Conservation (phyloP, 352 stramenopile species). For the Pythium coloratum region DNA sequence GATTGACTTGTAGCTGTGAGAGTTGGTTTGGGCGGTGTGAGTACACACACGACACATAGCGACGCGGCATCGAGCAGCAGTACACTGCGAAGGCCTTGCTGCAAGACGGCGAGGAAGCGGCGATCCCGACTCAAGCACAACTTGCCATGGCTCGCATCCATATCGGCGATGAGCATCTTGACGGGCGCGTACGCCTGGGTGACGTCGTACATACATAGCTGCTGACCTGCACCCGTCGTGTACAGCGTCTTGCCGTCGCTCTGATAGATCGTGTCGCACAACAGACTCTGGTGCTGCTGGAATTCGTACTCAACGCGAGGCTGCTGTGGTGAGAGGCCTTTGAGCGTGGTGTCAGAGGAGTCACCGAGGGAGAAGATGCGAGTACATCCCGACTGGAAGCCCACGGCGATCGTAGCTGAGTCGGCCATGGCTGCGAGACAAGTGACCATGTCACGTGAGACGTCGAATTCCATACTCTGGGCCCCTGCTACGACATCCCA, state of each 20-base stretch:
- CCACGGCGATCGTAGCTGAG: slow-evolving; percentile 40
- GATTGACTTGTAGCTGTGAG: slow-evolving; percentile 4
- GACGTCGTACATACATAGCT: slow-evolving; percentile 70
- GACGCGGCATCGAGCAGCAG: slow-evolving; percentile 26
- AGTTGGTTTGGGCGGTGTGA: slow-evolving; percentile 34
- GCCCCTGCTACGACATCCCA: slow-evolving; percentile 66
- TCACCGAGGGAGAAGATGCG: slow-evolving; percentile 79
- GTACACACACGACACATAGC: slow-evolving; percentile 30
- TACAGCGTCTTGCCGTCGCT: slow-evolving; percentile 43
- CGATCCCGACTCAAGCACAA: slow-evolving; percentile 29
- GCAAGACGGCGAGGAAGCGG: slow-evolving; percentile 28
- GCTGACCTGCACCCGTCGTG: slow-evolving; percentile 50
- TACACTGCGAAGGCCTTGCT: slow-evolving; percentile 19
- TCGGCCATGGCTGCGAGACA: slow-evolving; percentile 51
- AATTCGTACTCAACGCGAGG: slow-evolving; percentile 66
- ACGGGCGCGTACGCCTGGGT: slow-evolving; percentile 45
- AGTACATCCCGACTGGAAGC: slow-evolving; percentile 80
- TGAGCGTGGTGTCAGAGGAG: not conserved
- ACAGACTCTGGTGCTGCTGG: slow-evolving; percentile 80
- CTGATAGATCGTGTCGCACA: slow-evolving; percentile 59
- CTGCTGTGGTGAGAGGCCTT: not conserved
- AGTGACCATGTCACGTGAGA: slow-evolving; percentile 62
- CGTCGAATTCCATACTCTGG: slow-evolving; percentile 86
- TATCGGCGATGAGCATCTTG: slow-evolving; percentile 69
- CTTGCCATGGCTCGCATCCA: slow-evolving; percentile 8